Evolutionary conservation across 495 filamentous ascomycete genomes (phyloP), one percentile per base, ranked within the genome.

Genomic region (Tuber borchii): DNA sequence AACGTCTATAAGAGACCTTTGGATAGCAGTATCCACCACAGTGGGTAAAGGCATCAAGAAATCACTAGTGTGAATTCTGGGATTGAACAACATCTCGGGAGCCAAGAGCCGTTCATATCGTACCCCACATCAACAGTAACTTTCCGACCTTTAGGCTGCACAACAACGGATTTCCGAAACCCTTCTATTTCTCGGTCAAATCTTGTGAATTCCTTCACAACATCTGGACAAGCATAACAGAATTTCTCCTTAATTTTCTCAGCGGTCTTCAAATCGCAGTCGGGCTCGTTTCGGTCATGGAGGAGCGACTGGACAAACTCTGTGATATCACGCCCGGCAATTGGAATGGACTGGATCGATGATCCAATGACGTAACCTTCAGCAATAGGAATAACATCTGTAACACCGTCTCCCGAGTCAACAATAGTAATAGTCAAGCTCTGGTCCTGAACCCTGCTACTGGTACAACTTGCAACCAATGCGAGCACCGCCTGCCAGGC

Each of bases 31-130:
- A 2, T 99, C 95, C 70, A 98, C 95, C 61, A 98, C 93, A 70
- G 87, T 93, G 42, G 95, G 95, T 4, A 99, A 88, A 7, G 95
- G 95, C 8, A 95, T 98, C 77, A 98, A 87, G 86, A 98, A 99
- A 84, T 99, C 95, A 75, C 94, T 97, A 44, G 93, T 96, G 86
- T 97, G 97, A 82, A 97, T 98, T 87, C 97, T 95, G 46, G 95
- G 95, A 85, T 98, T 99, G 88, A 98, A 99, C 87, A 98, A 99
- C 78, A 99, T 99, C 84, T 98, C 95, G 61, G 95, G 95, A 3
- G 95, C 95, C 61, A 99, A 88, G 88, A 99, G 98, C 48, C 84
- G 1, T 2, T 99, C 95, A 85, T 99, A 99, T 99, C 95, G 85
- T 99, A 99, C 61, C 95, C 95, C 48, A 99, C 92, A 83, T 98